Base-by-base conservation (phyloP, 768 basidiomycete genomes). In the Kwoniella pini region DNA sequence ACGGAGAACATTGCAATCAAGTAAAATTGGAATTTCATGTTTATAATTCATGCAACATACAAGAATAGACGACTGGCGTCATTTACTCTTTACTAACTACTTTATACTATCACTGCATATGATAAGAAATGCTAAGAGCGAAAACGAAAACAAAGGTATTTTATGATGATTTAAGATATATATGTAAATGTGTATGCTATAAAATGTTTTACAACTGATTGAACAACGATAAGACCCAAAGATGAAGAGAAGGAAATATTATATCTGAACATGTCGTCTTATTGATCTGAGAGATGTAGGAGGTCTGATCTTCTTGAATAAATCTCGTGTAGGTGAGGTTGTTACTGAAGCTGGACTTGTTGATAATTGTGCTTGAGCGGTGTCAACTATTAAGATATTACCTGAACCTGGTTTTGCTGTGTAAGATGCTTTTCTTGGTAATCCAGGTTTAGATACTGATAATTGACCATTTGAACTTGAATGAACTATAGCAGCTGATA, bases 371-470 rank as follows among this genome's bases (percentile, higher is more conserved):
- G 59, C 58, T 28, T 50, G 48, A 36, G 64, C 57, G 43, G 63
- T 53, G 44, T 64, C 64, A 57, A 67, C 66, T 27, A 72, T 64
- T 17, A 67, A 52, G 59, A 72, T 72, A 12, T 28, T 31, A 3
- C 52, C 52, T 3, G 63, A 52, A 13, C 72, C 72, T 3, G 72
- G 65, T 33, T 59, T 60, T 36, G 64, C 60, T 19, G 65, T 69
- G 66, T 74, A 74, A 10, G 72, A 74, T 5, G 72, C 72, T 54
- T 74, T 71, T 22, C 72, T 62, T 15, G 71, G 70, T 15, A 69
- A 19, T 19, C 67, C 70, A 9, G 68, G 71, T 22, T 52, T 40
- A 3, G 63, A 50, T 26, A 70, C 66, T 10, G 55, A 33, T 21
- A 74, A 44, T 46, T 58, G 57, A 22, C 69, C 69, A 17, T 58